Conservation (phyloP, 305 asterid species). For the Lippia alba region DNA sequence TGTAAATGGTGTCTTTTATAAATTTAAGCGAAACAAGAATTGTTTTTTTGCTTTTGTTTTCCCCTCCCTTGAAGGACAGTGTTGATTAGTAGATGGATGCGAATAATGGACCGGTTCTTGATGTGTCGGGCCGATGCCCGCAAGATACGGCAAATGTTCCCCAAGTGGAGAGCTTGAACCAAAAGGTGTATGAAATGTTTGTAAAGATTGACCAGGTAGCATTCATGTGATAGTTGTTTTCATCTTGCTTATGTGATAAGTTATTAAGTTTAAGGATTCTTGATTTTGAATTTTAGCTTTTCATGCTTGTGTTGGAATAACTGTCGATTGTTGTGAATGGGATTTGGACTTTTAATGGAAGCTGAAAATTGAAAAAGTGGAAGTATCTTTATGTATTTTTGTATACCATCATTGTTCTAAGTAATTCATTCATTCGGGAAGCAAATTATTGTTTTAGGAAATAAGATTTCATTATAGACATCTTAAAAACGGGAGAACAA, state of each 20-base stretch:
- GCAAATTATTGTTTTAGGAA: too few relatives aligned
- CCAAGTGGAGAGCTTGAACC: conserved; percentile 53
- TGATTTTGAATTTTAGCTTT: neutral
- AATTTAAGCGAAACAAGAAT: neutral
- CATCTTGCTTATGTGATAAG: neutral
- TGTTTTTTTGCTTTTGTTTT: conserved; percentile 1
- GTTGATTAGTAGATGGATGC: conserved; percentile 56
- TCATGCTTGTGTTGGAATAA: conserved; percentile 1
- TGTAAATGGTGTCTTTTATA: neutral
- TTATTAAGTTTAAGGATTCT: neutral
- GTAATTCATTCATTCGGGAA: too few relatives aligned
- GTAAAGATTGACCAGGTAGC: conserved; percentile 66
- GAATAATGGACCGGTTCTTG: conserved; percentile 42
- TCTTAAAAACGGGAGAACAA: neutral
- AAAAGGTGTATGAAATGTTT: conserved; percentile 55
- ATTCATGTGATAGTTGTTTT: neutral
- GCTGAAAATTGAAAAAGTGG: neutral
- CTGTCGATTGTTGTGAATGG: conserved; percentile 11
- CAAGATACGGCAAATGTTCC: conserved; percentile 39
- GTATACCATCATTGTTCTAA: neutral
- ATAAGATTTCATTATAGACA: neutral
- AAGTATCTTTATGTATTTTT: neutral
- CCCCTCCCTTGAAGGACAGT: conserved; percentile 1
- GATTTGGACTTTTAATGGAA: neutral
- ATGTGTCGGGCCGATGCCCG: conserved; percentile 36